phyloP scores from a whole-genome alignment of 768 basidiomycete genomes.

The Leucosporidium creatinivorum region DNA sequence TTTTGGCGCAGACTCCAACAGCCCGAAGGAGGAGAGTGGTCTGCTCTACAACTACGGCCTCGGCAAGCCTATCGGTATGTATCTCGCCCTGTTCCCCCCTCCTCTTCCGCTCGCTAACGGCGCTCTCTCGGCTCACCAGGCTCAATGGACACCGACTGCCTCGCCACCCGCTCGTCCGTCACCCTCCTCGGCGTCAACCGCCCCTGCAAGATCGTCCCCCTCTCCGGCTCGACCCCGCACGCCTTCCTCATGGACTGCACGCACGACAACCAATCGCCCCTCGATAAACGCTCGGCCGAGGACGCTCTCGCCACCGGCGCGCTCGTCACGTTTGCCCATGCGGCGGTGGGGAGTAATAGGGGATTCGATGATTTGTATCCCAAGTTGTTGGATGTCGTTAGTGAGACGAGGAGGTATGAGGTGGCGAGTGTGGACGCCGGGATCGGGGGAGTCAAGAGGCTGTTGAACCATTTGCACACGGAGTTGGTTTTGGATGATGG shows the following conservation, averaged over 20 bases:
- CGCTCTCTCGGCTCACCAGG: conserved; percentile 48
- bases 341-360: conserved; percentile 85
- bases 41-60: conserved; percentile 83
- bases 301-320: conserved; percentile 92
- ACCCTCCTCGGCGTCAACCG: conserved; percentile 73
- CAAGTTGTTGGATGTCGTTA: conserved; percentile 81
- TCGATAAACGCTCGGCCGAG: conserved; percentile 84
- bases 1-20: conserved; percentile 43
- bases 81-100: not conserved
- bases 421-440: conserved; percentile 47
- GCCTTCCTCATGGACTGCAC: conserved; percentile 92
- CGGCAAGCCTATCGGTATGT: conserved; percentile 80
- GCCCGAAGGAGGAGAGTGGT: conserved; percentile 83
- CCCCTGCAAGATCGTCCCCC: conserved; percentile 64
- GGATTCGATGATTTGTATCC: conserved; percentile 97
- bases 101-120: not conserved
- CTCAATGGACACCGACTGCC: conserved; percentile 86
- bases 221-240: conserved; percentile 81
- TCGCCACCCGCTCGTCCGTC: conserved; percentile 65
- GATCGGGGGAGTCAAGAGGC: conserved; percentile 50
- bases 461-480: conserved; percentile 77
- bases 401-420: conserved; percentile 70
- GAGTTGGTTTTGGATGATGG: conserved; percentile 86
- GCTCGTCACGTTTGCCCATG: conserved; percentile 80
- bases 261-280: conserved; percentile 91